Evolutionary conservation across 2,329 filamentous ascomycete species (phyloP).

Genomic region (Passalora sequoiae): DNA sequence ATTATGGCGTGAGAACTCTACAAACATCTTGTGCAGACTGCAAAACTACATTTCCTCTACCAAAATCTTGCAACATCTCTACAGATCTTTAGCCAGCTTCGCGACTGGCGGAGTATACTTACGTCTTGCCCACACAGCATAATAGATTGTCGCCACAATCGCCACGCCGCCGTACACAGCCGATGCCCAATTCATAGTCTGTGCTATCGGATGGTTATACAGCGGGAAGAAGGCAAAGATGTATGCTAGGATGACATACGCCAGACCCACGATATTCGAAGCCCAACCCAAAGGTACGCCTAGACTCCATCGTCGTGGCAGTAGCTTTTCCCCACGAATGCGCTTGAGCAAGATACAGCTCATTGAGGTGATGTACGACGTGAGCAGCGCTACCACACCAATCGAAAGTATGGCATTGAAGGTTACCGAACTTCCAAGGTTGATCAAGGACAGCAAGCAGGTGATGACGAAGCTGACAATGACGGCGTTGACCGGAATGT

Average conservation of each 20-base stretch:
- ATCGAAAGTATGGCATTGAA: conserved; percentile 40
- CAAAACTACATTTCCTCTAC: background rate
- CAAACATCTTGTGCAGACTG: too few species aligned
- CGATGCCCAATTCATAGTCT: conserved; percentile 27
- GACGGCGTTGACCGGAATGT: conserved; percentile 30
- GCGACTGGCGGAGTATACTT: conserved; percentile 26
- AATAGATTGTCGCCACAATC: conserved; percentile 19
- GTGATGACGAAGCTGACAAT: conserved; percentile 22
- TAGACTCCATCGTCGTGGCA: conserved; percentile 23
- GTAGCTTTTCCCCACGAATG: conserved; percentile 23
- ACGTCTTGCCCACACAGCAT: conserved; percentile 28
- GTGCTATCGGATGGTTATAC: conserved; percentile 19
- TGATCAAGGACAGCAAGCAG: conserved; percentile 24
- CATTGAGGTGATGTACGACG: conserved; percentile 26
- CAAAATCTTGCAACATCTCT: background rate
- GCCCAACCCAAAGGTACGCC: conserved; percentile 21
- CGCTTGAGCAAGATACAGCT: conserved; percentile 25
- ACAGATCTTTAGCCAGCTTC: conserved; percentile 21
- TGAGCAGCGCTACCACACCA: conserved; percentile 35
- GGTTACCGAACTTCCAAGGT: conserved; percentile 37
- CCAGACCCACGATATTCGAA: conserved; percentile 23
- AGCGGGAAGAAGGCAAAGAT: conserved; percentile 27
- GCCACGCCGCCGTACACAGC: conserved; percentile 21
- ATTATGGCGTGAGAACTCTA: too few species aligned
- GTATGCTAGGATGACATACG: conserved; percentile 21